These are phyloP conservation scores for Phytophthora pistaciae DNA, from an alignment of 352 stramenopile species.

Conservation along the genomic window DNA sequence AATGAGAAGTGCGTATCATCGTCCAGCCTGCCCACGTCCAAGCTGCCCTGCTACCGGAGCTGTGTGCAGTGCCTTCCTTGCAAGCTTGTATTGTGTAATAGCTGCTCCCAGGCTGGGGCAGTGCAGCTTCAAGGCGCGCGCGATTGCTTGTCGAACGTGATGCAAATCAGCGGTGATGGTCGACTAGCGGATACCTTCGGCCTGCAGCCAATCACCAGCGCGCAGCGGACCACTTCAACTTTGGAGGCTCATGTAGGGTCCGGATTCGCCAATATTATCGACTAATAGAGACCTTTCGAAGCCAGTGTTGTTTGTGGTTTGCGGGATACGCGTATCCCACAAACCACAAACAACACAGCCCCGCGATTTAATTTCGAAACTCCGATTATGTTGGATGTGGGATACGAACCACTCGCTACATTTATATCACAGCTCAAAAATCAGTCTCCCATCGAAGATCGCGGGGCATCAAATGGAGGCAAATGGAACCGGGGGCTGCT, in stretches of 20 bases:
- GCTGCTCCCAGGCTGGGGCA: neutral
- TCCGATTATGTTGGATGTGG: too few relatives aligned
- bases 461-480: too few relatives aligned
- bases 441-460: too few relatives aligned
- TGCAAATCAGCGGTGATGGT: constrained; percentile 7
- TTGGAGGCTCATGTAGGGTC: neutral
- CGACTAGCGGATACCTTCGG: constrained; percentile 2
- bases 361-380: too few relatives aligned
- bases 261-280: neutral
- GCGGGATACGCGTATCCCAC: too few relatives aligned
- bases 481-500: too few relatives aligned
- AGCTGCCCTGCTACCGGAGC: neutral
- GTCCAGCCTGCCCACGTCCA: constrained; percentile 45
- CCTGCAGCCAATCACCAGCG: constrained; percentile 10
- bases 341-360: too few relatives aligned
- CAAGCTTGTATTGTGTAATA: neutral
- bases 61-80: neutral
- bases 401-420: too few relatives aligned
- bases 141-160: constrained; percentile 1
- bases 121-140: neutral
- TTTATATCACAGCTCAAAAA: too few relatives aligned
- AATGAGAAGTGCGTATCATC: too few relatives aligned
- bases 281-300: too few relatives aligned
- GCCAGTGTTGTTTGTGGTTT: too few relatives aligned
- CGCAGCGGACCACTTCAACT: neutral